Conservation (phyloP, 2,329 filamentous ascomycete species). For the Dothiorella sarmentorum region DNA sequence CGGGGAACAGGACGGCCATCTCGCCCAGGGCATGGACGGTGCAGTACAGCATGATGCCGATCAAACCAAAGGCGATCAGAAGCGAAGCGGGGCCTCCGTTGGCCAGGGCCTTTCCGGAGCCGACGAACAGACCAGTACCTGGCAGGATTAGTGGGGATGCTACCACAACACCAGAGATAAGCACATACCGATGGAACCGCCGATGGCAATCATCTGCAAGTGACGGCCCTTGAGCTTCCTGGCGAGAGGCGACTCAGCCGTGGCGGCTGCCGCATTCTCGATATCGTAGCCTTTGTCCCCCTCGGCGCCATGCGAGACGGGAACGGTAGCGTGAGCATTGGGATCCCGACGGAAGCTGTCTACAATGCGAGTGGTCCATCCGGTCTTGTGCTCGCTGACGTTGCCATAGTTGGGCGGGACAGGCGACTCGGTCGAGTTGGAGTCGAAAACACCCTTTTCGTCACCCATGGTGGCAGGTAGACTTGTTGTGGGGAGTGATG, state of each 20-base stretch:
- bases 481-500: background rate
- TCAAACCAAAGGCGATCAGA: conserved; percentile 50
- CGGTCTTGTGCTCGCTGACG: conserved; percentile 31
- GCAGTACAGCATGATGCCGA: conserved; percentile 85
- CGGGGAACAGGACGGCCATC: conserved; percentile 86
- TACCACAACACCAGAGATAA: background rate
- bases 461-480: background rate
- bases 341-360: conserved; percentile 41
- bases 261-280: conserved; percentile 17
- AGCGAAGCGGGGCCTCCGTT: conserved; percentile 37
- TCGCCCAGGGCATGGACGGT: conserved; percentile 91
- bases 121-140: conserved; percentile 71
- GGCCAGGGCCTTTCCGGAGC: conserved; percentile 53
- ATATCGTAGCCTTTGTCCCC: conserved; percentile 47
- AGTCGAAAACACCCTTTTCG: conserved; percentile 19
- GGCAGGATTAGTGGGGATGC: background rate
- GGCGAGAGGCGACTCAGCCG: conserved; percentile 62
- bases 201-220: conserved; percentile 96
- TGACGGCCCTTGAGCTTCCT: conserved; percentile 60
- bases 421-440: conserved; percentile 16
- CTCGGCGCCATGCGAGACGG: conserved; percentile 48
- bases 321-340: conserved; percentile 45
- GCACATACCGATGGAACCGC: conserved; percentile 66
- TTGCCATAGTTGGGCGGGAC: conserved; percentile 31
- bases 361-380: conserved; percentile 41